These are phyloP conservation scores for Oryza glaberrima DNA, from an alignment of 176 grass and related monocot species.

Conservation along the genomic window DNA sequence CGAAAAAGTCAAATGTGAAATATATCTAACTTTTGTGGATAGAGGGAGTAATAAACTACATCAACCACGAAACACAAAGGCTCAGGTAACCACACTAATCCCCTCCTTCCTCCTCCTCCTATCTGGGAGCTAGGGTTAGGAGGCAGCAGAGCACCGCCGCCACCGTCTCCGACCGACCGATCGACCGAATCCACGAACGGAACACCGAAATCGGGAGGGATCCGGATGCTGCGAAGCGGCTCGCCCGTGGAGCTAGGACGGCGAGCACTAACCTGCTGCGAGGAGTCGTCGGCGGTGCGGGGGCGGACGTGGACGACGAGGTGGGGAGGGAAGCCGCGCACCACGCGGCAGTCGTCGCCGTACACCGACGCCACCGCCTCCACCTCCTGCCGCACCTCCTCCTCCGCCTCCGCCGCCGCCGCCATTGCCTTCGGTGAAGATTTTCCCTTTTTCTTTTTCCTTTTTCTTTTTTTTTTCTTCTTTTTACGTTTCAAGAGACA, in stretches of 20 bases:
- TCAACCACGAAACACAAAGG: background rate
- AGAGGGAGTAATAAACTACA: background rate
- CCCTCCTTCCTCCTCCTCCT: background rate
- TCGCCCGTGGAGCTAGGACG: background rate
- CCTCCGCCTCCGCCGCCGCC: conserved; percentile 22
- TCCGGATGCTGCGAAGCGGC: background rate
- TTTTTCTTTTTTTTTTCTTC: background rate
- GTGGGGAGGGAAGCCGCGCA: conserved; percentile 72
- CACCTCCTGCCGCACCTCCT: conserved; percentile 79
- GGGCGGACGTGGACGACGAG: conserved; percentile 72
- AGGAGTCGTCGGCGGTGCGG: conserved; percentile 82
- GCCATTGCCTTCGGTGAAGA: conserved; percentile 25
- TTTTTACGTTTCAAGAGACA: no score
- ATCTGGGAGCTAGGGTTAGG: conserved; percentile 16
- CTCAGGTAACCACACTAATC: background rate
- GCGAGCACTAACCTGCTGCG: conserved; percentile 63
- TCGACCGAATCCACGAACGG: background rate
- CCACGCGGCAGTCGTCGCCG: conserved; percentile 70
- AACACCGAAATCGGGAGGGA: background rate
- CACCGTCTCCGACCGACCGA: background rate
- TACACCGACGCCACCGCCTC: conserved; percentile 79
- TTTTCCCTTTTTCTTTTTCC: no score
- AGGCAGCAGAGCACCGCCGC: background rate
- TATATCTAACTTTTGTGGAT: no score
- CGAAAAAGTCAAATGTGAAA: no score